These are phyloP conservation scores for Trametes sanguinea DNA, from an alignment of 768 basidiomycete genomes.

Conservation along the genomic window DNA sequence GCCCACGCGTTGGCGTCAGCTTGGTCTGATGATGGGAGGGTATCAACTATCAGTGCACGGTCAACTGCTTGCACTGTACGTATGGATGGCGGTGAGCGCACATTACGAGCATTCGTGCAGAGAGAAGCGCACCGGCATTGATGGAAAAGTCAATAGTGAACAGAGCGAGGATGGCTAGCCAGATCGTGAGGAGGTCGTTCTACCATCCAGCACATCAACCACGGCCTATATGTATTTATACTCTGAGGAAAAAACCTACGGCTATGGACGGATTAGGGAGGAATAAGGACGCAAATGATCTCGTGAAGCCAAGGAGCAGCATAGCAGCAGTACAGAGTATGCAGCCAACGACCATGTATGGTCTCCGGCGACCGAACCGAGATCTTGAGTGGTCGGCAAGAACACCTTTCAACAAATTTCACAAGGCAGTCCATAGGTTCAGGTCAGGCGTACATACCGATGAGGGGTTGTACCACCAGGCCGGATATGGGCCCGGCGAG, in stretches of 20 bases:
- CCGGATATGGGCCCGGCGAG: conserved; percentile 91
- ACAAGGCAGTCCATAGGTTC: neutral
- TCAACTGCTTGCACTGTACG: conserved; percentile 80
- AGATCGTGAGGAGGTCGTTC: conserved; percentile 71
- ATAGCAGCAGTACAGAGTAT: conserved; percentile 67
- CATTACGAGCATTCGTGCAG: conserved; percentile 38
- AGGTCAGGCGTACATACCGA: conserved; percentile 49
- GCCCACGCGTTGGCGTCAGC: conserved; percentile 94
- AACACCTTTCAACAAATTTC: conserved; percentile 40
- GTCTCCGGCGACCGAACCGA: conserved; percentile 80
- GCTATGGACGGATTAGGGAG: conserved; percentile 35
- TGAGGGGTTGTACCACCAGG: conserved; percentile 87
- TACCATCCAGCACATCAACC: conserved; percentile 25
- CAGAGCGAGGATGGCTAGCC: conserved; percentile 72
- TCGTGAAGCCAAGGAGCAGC: conserved; percentile 82
- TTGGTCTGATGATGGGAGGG: conserved; percentile 70
- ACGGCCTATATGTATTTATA: too few species aligned
- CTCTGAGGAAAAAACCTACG: conserved; percentile 32
- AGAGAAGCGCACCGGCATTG: conserved; percentile 46
- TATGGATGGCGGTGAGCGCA: neutral
- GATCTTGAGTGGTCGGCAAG: conserved; percentile 86
- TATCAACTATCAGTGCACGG: conserved; percentile 89
- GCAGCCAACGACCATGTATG: conserved; percentile 80
- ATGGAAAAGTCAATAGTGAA: conserved; percentile 69
- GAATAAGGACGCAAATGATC: conserved; percentile 59